Base-by-base conservation (phyloP, 768 basidiomycete genomes). In the Dentipellis sp. region DNA sequence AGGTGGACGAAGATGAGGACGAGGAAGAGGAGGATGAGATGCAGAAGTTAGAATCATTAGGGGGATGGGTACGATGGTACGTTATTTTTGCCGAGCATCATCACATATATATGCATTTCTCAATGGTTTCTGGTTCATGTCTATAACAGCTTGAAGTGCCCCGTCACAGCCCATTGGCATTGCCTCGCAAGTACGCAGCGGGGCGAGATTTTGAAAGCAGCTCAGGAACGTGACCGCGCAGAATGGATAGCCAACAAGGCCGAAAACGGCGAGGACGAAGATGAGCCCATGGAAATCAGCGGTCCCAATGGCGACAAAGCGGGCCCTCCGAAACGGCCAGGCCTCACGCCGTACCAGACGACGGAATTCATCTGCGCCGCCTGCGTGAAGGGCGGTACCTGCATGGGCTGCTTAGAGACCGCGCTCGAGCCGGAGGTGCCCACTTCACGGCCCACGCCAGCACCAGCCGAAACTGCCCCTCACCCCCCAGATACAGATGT, bases 51-150 rank as follows among this genome's bases (percentile, higher is more conserved):
- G 69, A 59, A 11, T 65, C 67, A 7, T 70, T 86, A 48, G 91
- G 91, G 11, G 91, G 91, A 23, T 94, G 91, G 91, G 81, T 92
- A 59, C 78, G 81, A 70, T 94, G 91, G 89, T 89, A 66, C 55
- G 78, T 70, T 47, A 34, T 22, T 35, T 6, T 29, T 6, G 29
- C 29, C 6, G 29, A 29, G 29, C 29, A 3, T 29, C 29, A 29
- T 29, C 29, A 29, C 29, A 29, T 3, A 3, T 29, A 23, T 19
- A 51, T n/a, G n/a, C 54, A 5, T 45, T 46, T 48, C 46, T 53
- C 45, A 35, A 40, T 16, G 38, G 57, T 42, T 29, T 14, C 10
- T 23, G 10, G n/a, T 4, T 66, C 9, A 67, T 37, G 39, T 36
- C 23, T 52, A 10, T 6, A 17, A 21, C 56, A 91, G 89, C 65